phyloP scores from a whole-genome alignment of 2,329 filamentous ascomycete species.

The Monosporascus sp. region DNA sequence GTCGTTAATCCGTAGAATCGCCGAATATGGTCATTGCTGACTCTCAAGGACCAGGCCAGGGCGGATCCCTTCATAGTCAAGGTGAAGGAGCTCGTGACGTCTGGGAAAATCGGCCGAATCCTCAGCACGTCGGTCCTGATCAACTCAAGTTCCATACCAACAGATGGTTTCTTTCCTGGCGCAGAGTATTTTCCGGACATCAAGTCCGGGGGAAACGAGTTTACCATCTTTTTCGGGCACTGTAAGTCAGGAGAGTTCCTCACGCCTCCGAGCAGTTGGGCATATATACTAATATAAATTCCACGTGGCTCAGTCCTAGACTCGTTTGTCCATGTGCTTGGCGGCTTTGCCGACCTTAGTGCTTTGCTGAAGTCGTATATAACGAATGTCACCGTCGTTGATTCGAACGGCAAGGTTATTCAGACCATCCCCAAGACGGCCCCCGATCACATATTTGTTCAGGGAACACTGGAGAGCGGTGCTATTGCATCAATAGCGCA shows the following conservation, averaged over 20 bases:
- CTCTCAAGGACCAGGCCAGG: constrained; percentile 30
- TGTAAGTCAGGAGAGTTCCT: constrained; percentile 13
- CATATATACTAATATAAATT: no score
- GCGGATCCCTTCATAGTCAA: constrained; percentile 34
- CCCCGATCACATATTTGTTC: constrained; percentile 30
- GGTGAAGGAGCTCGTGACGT: constrained; percentile 35
- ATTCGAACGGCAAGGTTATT: constrained; percentile 15
- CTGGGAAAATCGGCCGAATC: constrained; percentile 39
- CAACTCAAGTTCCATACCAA: constrained; percentile 1
- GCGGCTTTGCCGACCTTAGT: constrained; percentile 22
- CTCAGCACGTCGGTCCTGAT: constrained; percentile 25
- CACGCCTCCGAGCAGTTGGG: no score
- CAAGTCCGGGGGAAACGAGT: constrained; percentile 13
- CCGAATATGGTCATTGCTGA: no score
- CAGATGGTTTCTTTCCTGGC: constrained; percentile 14
- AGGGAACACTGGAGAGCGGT: constrained; percentile 27
- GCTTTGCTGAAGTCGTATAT: constrained; percentile 22
- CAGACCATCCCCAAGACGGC: constrained; percentile 19
- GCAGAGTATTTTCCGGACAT: constrained; percentile 9
- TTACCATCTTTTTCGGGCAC: constrained; percentile 25
- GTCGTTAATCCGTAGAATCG: no score
- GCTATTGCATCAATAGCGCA: constrained; percentile 24
- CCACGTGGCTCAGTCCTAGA: constrained; percentile 23
- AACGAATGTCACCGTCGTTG: constrained; percentile 15
- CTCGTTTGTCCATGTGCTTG: constrained; percentile 27